Evolutionary conservation across 257 asterid species (phyloP), one percentile per base, ranked within the genome.

Genomic region (Solanum tacnaense): DNA sequence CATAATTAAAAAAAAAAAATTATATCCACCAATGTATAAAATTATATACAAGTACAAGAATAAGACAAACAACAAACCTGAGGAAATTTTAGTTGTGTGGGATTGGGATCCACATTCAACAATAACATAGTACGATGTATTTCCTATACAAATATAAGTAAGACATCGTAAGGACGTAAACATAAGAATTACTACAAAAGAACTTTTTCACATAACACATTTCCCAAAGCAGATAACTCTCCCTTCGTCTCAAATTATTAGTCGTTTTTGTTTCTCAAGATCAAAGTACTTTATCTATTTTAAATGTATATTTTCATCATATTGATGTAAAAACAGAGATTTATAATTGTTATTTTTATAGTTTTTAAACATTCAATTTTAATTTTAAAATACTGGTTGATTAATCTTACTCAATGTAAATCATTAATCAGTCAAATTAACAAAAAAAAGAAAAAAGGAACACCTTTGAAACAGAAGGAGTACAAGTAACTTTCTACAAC

Each of bases 81-180:
- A 89, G 23, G 98, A 93, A 85, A 86, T 90, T 88, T 94, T 96
- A 91, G 95, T 96, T 91, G 87, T 91, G 89, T 88, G 85, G 31
- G 88, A 82, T 86, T 94, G 95, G 89, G 90, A 86, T 73, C 98
- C 96, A 89, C 98, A 94, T 91, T 94, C 94, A 86, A 94, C 90
- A 84, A 91, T 83, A 18, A 96, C 98, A 92, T 90, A 95, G 88
- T 92, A 94, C 81, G 92, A 84, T 13, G 92, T 91, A 20, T 88
- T 92, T 41, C 99, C 98, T 96, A 29, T 9, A 29, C 41, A 81
- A 79, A 25, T 27, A 27, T 4, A 39, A 78, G 62, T 41, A 78
- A 13, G 18, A 25, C 4, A 25, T 23, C 15, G 5, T 12, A 21
- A 52, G 8, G 62, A 7, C 62, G 1, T 52, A 52, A 75, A 12